Conservation (phyloP, 2,329 filamentous ascomycete genomes). For the Fusarium xylarioides region DNA sequence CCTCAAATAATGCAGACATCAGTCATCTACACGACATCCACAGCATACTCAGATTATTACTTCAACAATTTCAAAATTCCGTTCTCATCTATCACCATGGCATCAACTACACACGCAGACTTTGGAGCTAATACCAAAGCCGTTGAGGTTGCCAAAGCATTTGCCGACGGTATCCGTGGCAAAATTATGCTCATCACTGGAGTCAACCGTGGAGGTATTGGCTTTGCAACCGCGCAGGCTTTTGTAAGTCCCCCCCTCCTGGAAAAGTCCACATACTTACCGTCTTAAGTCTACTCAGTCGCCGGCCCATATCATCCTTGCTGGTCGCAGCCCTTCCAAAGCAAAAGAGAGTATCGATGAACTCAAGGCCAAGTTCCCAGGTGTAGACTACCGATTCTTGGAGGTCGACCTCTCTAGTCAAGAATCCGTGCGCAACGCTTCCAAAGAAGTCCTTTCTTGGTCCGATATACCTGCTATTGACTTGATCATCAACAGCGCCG, state of each 20-base stretch:
- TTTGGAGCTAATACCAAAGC: not conserved
- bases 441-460: not conserved
- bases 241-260: not conserved
- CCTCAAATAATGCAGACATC: not conserved
- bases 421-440: fast-evolving
- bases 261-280: fast-evolving
- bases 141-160: not conserved
- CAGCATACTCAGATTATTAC: not conserved
- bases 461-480: not conserved
- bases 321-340: not conserved
- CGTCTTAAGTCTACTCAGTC: not conserved
- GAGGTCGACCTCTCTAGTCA: not conserved
- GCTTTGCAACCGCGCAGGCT: not conserved
- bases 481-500: not conserved
- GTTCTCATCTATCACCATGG: not conserved
- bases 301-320: not conserved
- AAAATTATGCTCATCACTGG: not conserved
- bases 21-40: not conserved
- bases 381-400: not conserved
- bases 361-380: not conserved
- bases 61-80: fast-evolving
- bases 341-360: not conserved
- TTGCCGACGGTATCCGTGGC: not conserved
- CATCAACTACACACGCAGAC: slow-evolving; percentile 1
- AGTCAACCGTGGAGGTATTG: not conserved